These are phyloP conservation scores for Yamadazyma olivae DNA, from an alignment of 805 yeast genomes.

Conservation along the genomic window DNA sequence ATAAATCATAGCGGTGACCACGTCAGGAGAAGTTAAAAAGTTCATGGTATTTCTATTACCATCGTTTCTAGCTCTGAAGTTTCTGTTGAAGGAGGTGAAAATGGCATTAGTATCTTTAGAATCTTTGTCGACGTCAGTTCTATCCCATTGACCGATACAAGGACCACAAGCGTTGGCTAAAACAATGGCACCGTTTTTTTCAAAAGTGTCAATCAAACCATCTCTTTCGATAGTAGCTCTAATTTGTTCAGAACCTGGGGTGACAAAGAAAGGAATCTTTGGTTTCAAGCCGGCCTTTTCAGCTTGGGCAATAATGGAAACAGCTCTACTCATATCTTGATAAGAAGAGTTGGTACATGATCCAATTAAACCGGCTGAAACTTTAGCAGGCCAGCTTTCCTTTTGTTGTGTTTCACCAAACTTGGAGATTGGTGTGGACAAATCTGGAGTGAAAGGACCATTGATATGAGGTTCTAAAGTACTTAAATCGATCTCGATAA, in stretches of 20 bases:
- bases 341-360: constrained; percentile 98
- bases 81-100: constrained; percentile 96
- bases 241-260: constrained; percentile 98
- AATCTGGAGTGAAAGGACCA: constrained; percentile 98
- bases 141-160: constrained; percentile 99
- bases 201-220: constrained; percentile 78
- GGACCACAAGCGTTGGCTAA: constrained; percentile 99
- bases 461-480: constrained; percentile 91
- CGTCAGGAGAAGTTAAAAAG: constrained; percentile 97
- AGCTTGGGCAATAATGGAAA: constrained; percentile 86
- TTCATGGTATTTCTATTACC: constrained; percentile 98
- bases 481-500: constrained; percentile 83
- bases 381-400: constrained; percentile 82
- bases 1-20: constrained; percentile 95
- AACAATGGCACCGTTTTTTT: constrained; percentile 85
- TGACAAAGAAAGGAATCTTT: constrained; percentile 86
- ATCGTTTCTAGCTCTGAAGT: constrained; percentile 96
- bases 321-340: constrained; percentile 97
- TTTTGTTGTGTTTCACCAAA: constrained; percentile 67
- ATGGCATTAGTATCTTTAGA: constrained; percentile 78
- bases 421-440: constrained; percentile 87
- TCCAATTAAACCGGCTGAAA: constrained; percentile 93
- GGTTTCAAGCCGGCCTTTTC: constrained; percentile 82
- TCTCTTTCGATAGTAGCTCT: constrained; percentile 97
- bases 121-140: constrained; percentile 68